These are phyloP conservation scores for Lipomyces mesembrius DNA, from an alignment of 805 yeast genomes.

Conservation along the genomic window DNA sequence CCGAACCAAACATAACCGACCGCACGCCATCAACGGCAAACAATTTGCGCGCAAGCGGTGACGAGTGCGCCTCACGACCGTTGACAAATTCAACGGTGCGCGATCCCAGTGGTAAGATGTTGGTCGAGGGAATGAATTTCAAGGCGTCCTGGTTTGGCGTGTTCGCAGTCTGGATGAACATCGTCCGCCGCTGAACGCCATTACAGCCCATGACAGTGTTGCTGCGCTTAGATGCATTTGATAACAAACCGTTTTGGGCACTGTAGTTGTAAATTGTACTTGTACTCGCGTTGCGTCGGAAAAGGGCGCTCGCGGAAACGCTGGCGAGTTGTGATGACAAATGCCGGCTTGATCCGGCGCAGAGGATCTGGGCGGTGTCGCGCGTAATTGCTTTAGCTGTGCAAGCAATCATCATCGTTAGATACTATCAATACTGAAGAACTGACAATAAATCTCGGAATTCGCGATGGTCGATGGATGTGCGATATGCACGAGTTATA, in stretches of 20 bases:
- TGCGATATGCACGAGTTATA: neutral
- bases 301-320: neutral
- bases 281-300: slow-evolving; percentile 1
- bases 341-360: neutral
- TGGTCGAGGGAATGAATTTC: slow-evolving; percentile 73
- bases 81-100: slow-evolving; percentile 71
- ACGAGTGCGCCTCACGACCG: slow-evolving; percentile 74
- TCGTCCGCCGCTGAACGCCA: slow-evolving; percentile 35
- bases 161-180: slow-evolving; percentile 79
- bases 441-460: neutral
- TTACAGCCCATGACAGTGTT: neutral
- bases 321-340: slow-evolving; percentile 10
- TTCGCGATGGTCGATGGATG: neutral
- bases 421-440: neutral
- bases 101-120: slow-evolving; percentile 61
- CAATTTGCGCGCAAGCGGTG: slow-evolving; percentile 77
- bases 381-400: neutral
- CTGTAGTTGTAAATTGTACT: neutral
- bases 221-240: neutral
- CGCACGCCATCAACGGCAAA: slow-evolving; percentile 76
- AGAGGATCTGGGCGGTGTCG: neutral
- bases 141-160: slow-evolving; percentile 88
- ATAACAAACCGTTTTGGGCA: neutral
- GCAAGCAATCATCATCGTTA: neutral
- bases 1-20: slow-evolving; percentile 77